Evolutionary conservation across 805 yeast genomes (phyloP).

Genomic region (Ogataea pini): DNA sequence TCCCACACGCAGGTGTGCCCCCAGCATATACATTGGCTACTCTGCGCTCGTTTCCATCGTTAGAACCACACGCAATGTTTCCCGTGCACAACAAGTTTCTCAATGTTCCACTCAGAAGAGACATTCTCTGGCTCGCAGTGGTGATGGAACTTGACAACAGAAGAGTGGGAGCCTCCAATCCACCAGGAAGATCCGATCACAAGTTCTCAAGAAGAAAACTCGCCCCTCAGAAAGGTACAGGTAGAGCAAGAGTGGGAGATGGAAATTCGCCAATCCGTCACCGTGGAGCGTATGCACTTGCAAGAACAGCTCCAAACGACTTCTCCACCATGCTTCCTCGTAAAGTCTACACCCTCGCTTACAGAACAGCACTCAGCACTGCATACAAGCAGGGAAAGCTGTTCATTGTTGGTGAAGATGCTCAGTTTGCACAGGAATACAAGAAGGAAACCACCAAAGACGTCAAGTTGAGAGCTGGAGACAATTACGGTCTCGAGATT

Average conservation of each 20-base stretch:
- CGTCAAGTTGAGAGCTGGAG: slow-evolving; percentile 25
- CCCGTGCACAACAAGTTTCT: slow-evolving; percentile 76
- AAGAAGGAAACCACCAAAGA: slow-evolving; percentile 8
- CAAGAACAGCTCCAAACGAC: slow-evolving; percentile 88
- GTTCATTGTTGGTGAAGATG: slow-evolving; percentile 61
- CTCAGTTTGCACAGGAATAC: slow-evolving; percentile 15
- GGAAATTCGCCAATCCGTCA: slow-evolving; percentile 90
- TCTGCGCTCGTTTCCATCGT: slow-evolving; percentile 81
- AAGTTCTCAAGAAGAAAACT: slow-evolving; percentile 83
- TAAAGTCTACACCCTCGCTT: slow-evolving; percentile 72
- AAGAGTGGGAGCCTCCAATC: slow-evolving; percentile 87
- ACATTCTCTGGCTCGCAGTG: slow-evolving; percentile 91
- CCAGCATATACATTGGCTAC: slow-evolving; percentile 77
- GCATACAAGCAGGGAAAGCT: slow-evolving; percentile 76
- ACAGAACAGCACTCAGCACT: slow-evolving; percentile 78
- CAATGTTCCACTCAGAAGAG: slow-evolving; percentile 81
- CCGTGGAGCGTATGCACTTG: slow-evolving; percentile 88
- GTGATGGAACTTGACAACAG: slow-evolving; percentile 86
- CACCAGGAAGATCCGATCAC: slow-evolving; percentile 83
- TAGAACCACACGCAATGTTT: slow-evolving; percentile 77
- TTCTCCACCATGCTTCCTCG: slow-evolving; percentile 75
- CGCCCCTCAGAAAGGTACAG: slow-evolving; percentile 89
- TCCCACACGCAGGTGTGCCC: slow-evolving; percentile 43
- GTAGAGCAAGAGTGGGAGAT: slow-evolving; percentile 95
- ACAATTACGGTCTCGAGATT: slow-evolving; percentile 31